Evolutionary conservation across 2,329 filamentous ascomycete species (phyloP).

Genomic region (Cyphellophora europaea): DNA sequence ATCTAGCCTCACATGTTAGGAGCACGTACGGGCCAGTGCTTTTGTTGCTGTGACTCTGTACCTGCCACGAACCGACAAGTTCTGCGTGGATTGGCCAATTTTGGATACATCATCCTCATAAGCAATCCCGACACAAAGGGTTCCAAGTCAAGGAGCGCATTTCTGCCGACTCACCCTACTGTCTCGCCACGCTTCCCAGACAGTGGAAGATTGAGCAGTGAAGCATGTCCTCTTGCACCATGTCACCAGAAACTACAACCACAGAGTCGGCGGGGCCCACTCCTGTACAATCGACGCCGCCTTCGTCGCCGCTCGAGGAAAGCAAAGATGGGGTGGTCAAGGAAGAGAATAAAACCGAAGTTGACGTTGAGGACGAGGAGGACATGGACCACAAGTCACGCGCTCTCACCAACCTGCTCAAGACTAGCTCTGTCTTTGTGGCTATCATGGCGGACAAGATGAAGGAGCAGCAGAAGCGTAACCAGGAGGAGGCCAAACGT

Average conservation of each 20-base stretch:
- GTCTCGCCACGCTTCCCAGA: too few relatives aligned
- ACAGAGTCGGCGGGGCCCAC: neutral
- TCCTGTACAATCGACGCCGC: neutral
- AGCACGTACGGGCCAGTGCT: too few relatives aligned
- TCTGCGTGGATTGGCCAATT: too few relatives aligned
- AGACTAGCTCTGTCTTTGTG: constrained; percentile 38
- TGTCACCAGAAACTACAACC: neutral
- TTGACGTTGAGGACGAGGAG: constrained; percentile 24
- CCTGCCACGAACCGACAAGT: too few relatives aligned
- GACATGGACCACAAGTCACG: constrained; percentile 35
- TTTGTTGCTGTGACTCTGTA: too few relatives aligned
- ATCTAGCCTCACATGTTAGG: too few relatives aligned
- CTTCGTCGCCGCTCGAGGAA: neutral
- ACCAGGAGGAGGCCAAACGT: constrained; percentile 32
- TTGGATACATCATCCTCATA: too few relatives aligned
- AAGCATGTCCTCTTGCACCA: neutral
- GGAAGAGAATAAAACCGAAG: constrained; percentile 13
- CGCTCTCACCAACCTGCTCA: constrained; percentile 34
- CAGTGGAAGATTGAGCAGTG: too few relatives aligned
- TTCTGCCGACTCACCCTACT: too few relatives aligned
- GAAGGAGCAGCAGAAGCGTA: constrained; percentile 33
- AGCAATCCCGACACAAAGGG: too few relatives aligned
- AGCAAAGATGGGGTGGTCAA: neutral
- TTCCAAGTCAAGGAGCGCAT: too few relatives aligned
- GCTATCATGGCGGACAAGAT: constrained; percentile 42